Conservation (phyloP, 2,329 filamentous ascomycete species). For the Grosmannia penicillata region DNA sequence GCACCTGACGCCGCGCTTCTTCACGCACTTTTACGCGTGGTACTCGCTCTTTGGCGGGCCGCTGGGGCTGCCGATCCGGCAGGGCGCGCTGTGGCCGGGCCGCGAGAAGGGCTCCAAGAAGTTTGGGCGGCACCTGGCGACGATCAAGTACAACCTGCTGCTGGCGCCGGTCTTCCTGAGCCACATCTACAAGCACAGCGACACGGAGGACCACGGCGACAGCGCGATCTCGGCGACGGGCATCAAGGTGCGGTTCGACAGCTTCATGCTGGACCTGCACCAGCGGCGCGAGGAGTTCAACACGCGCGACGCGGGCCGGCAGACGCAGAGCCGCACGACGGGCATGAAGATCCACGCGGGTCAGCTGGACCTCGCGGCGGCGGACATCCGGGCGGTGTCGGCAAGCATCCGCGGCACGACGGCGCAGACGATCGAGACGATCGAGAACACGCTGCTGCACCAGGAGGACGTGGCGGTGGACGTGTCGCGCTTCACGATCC, state of each 20-base stretch:
- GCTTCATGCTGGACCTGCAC: slow-evolving; percentile 93
- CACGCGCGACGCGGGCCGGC: slow-evolving; percentile 61
- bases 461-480: slow-evolving; percentile 46
- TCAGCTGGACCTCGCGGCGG: slow-evolving; percentile 80
- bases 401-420: slow-evolving; percentile 75
- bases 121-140: slow-evolving; percentile 91
- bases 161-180: slow-evolving; percentile 87
- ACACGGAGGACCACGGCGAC: slow-evolving; percentile 71
- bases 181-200: slow-evolving; percentile 97
- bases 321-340: slow-evolving; percentile 66
- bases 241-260: slow-evolving; percentile 90
- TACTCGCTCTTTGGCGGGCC: slow-evolving; percentile 93
- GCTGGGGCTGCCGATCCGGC: slow-evolving; percentile 86
- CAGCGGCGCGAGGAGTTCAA: slow-evolving; percentile 87
- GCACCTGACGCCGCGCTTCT: slow-evolving; percentile 87
- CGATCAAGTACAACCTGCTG: slow-evolving; percentile 92
- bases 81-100: slow-evolving; percentile 81
- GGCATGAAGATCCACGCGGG: slow-evolving; percentile 94
- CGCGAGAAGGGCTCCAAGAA: slow-evolving; percentile 97
- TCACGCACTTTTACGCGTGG: slow-evolving; percentile 97
- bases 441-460: slow-evolving; percentile 40
- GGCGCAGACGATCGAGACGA: slow-evolving; percentile 63
- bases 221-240: slow-evolving; percentile 76
- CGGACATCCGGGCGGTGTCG: slow-evolving; percentile 85
- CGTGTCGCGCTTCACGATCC: slow-evolving; percentile 83